Evolutionary conservation across 2,329 filamentous ascomycete species (phyloP).

Genomic region (Fusarium napiforme): DNA sequence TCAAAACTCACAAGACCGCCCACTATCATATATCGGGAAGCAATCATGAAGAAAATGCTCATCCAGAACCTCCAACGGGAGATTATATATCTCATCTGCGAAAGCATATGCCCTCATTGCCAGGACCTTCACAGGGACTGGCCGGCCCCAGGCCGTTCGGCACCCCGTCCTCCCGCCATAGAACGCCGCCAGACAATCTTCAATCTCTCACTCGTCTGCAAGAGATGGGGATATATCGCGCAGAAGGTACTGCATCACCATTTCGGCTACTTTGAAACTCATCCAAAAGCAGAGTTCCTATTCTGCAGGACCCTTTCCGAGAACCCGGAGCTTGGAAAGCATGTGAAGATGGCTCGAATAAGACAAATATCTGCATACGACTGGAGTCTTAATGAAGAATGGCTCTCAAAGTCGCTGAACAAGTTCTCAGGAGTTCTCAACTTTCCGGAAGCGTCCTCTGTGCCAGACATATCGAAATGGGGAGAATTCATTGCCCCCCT

Average conservation of each 20-base stretch:
- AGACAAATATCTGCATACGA: neutral
- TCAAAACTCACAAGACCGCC: accelerated
- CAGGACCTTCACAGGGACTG: neutral
- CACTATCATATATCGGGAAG: accelerated
- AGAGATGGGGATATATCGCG: neutral
- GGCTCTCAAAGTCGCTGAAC: neutral
- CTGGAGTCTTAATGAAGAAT: neutral
- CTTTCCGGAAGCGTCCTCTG: accelerated
- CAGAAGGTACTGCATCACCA: neutral
- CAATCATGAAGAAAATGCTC: neutral
- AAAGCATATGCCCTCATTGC: neutral
- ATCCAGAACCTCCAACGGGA: neutral
- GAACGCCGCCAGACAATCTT: neutral
- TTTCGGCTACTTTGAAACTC: neutral
- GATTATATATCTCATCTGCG: neutral
- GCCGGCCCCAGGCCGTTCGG: neutral
- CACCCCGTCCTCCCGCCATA: neutral
- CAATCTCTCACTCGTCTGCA: neutral
- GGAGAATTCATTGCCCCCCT: neutral
- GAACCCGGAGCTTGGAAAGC: neutral
- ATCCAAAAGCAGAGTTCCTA: neutral
- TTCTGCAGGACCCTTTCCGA: neutral
- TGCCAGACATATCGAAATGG: neutral
- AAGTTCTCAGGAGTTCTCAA: neutral
- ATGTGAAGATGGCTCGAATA: neutral